Base-by-base conservation (phyloP, 371 early-diverging fungal species). In the Mortierella sp. region DNA sequence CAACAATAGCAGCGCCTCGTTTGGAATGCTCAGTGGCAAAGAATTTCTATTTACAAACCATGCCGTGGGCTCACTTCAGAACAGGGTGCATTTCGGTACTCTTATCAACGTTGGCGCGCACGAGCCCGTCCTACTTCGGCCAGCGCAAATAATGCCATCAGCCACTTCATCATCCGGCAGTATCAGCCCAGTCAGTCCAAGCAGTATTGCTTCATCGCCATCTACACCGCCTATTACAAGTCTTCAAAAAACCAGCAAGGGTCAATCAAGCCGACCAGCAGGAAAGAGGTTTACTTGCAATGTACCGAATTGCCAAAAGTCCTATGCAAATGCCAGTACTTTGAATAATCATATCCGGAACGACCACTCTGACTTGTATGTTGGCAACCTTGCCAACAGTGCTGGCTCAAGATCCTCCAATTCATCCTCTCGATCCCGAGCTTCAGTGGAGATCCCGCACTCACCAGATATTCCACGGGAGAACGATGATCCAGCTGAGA, bases 341-440 rank as follows among this genome's bases (percentile, higher is more conserved):
- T 43, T 76, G 47, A 76, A 70, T 45, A 76, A 67, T 32, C 77
- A 76, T 42, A 56, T 71, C 13, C 67, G 77, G 23, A 66, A 76
- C 40, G 77, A 76, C 54, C 76, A 75, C 45, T 51, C 66, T 2
- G 70, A 66, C 34, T 13, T 60, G 2, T 74, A 62, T 26, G 35
- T 35, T 53, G 42, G 60, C 53, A 22, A 31, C 29, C 34, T 29
- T 26, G 17, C 28, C 54, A 15, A 26, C 53, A 26, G 31, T 43
- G 10, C 34, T 22, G 37, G 56, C 34, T 32, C 49, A 9, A 62
- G n/a, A 15, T 13, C 26, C 31, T 42, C 37, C 37, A 13, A 6
- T 23, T n/a, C 49, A 54, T 23, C 54, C 23, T 26, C 53, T 23
- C 61, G 55, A 28, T 28, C 62, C 22, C 37, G 22, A 22, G 57